A percentile compares a stretch with the other conserved stretches of the same genome.
Conservation (phyloP, 108 stramenopile genomes). For the Epipyxis sp. region DNA sequence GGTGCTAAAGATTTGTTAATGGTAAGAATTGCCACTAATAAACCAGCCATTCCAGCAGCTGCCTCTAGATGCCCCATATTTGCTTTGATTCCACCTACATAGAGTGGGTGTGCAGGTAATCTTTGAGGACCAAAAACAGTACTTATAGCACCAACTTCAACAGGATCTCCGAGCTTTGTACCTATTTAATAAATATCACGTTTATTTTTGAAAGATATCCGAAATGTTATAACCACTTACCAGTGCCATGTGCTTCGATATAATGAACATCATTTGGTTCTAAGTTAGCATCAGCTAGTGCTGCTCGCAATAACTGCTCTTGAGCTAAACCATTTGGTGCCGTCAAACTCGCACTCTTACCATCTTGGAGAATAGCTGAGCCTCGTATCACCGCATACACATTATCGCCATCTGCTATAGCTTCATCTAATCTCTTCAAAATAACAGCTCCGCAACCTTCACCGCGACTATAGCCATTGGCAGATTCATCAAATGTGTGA, state of each 20-base stretch:
- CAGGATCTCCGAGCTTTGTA: constrained; percentile 56
- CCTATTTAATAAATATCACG: too few species aligned
- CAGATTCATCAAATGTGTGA: too few species aligned
- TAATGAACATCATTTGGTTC: constrained; percentile 36
- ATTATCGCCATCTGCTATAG: too few species aligned
- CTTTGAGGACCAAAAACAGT: neutral
- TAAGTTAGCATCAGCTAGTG: constrained; percentile 39
- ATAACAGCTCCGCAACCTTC: constrained; percentile 34
- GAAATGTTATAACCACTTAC: too few species aligned
- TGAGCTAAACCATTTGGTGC: constrained; percentile 55
- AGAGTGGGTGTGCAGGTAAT: constrained; percentile 32
- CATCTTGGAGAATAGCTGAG: constrained; percentile 53
- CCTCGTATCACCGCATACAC: constrained; percentile 35
- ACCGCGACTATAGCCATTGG: constrained; percentile 39
- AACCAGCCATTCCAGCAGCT: constrained; percentile 52
- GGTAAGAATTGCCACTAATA: too few species aligned
- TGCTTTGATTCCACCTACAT: constrained; percentile 51
- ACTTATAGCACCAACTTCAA: constrained; percentile 49
- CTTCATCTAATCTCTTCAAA: neutral
- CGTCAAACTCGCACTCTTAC: constrained; percentile 48
- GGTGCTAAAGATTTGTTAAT: too few species aligned
- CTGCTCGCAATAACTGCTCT: constrained; percentile 32
- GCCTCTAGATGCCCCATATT: constrained; percentile 61
- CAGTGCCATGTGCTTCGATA: constrained; percentile 56
- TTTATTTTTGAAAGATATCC: too few species aligned